These are phyloP conservation scores for Naegleria lovaniensis DNA, from an alignment of 208 protist genomes.

Conservation along the genomic window DNA sequence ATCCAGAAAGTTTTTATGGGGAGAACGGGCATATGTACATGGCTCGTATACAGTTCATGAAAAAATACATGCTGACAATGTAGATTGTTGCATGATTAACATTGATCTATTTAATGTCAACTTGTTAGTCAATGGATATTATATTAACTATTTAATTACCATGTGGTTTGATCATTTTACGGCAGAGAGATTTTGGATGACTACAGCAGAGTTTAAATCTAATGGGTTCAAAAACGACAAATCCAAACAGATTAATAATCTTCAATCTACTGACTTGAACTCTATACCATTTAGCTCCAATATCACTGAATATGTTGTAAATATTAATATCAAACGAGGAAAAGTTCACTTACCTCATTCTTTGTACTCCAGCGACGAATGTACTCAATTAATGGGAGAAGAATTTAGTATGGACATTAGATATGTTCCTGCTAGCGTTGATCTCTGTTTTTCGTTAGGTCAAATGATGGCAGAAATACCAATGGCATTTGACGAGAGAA, in stretches of 20 bases:
- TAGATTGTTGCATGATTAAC: not conserved
- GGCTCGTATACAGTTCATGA: not conserved
- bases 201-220: not conserved
- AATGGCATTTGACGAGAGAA: not conserved
- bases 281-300: not conserved
- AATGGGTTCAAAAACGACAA: not conserved
- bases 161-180: conserved; percentile 9
- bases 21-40: not conserved
- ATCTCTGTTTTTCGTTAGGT: not conserved
- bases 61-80: not conserved
- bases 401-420: not conserved
- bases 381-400: not conserved
- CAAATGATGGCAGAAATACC: not conserved
- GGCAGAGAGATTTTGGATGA: not conserved
- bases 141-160: not conserved
- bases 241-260: not conserved
- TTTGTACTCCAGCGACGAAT: not conserved
- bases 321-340: not conserved
- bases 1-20: not conserved
- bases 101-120: not conserved
- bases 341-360: not conserved
- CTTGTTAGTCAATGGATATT: not conserved
- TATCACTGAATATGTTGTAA: not conserved
- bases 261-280: not conserved
- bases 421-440: not conserved